Base-by-base conservation (phyloP, 208 protist genomes). In the Tritrichomonas musculus region DNA sequence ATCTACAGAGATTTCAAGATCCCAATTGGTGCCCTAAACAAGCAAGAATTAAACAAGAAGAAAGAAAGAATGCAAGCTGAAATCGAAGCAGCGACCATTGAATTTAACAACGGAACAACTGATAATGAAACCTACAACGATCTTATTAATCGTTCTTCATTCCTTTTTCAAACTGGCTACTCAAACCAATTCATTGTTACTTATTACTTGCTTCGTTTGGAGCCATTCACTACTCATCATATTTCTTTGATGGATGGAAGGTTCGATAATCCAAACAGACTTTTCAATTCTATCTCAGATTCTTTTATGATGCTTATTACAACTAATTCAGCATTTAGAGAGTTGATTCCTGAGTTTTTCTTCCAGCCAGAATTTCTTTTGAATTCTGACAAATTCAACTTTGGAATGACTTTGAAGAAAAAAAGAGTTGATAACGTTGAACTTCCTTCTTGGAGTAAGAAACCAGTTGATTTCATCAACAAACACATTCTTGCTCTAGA, bases 291-390 rank as follows among this genome's bases (percentile, higher is more conserved):
- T 13, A 44, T 92, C 11, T 2, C 14, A 50, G 73, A 82, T 50
- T 5, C 53, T 60, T 60, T 60, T 60, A 60, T 60, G 53, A 5
- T 60, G 17, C 17, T 60, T 5, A 60, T 60, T 60, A 60, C 53
- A 60, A 22, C 53, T 60, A 60, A 60, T 60, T 17, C 5, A 60
- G 17, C 53, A 60, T 60, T 60, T 60, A 25, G 77, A 60, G 77
- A 88, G 39, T 57, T 88, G 17, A 88, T 57, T 60, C 77, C 77
- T 27, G 77, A 88, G n/a, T 88, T 88, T 57, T 88, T 88, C 77
- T 88, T 60, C 39, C 20, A 39, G 0, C 41, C 47, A 36, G 77
- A 88, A 57, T 88, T 88, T 39, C 36, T 88, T 39, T 9, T 53
- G 0, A 88, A 88, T 88, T 60, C 41, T n/a, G 47, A 88, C 17